Conservation (phyloP, 1,284 basidiomycete species). For the Phylloporus gajari region DNA sequence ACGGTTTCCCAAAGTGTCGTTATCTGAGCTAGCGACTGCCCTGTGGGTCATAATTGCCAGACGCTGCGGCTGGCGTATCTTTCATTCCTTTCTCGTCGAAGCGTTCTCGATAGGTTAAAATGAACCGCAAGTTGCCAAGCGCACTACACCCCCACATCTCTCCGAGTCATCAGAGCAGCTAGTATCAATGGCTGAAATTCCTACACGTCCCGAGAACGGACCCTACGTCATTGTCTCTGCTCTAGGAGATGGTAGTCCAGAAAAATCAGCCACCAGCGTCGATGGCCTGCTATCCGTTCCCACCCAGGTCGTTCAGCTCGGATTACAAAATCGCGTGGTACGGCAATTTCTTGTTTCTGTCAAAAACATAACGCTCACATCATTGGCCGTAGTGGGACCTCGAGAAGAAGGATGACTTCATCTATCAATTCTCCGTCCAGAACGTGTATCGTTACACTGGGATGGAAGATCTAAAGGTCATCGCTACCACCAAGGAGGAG, state of each 20-base stretch:
- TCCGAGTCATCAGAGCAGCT: not conserved
- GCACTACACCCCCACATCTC: not conserved
- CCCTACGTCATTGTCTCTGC: not conserved
- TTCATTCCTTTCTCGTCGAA: not conserved
- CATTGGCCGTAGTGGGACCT: not conserved
- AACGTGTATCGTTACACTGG: not conserved
- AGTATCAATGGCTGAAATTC: not conserved
- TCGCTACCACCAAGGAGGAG: not conserved
- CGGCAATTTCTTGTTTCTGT: no score
- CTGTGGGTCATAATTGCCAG: no score
- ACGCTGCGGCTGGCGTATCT: not conserved
- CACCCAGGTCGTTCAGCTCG: not conserved
- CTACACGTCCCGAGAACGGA: not conserved
- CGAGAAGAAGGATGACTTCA: not conserved
- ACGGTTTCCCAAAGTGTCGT: no score
- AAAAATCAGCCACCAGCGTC: not conserved
- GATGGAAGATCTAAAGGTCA: not conserved
- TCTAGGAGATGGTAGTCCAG: no score
- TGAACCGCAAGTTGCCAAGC: not conserved
- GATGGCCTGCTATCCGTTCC: not conserved
- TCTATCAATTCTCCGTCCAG: not conserved
- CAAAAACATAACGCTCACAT: not conserved
- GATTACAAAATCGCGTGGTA: not conserved
- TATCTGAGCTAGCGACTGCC: no score
- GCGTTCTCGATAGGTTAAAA: not conserved